Evolutionary conservation across 345 rosid species (phyloP).

Genomic region (Populus nigra): DNA sequence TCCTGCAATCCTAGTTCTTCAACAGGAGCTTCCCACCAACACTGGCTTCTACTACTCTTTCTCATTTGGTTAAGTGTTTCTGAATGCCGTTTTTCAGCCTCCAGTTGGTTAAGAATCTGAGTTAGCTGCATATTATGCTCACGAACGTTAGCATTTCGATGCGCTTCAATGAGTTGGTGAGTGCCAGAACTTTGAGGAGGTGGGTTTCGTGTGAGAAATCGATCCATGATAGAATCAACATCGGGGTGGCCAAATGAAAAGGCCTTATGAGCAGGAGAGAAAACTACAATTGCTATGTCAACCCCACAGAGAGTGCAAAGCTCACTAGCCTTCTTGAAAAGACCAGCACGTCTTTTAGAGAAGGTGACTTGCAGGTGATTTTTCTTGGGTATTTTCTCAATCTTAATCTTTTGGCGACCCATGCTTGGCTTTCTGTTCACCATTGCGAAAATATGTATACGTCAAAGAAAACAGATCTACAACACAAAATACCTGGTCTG

Average conservation of each 20-base stretch:
- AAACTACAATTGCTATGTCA: conserved; percentile 10
- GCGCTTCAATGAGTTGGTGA: conserved; percentile 12
- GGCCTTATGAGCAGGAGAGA: conserved; percentile 9
- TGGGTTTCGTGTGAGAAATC: conserved; percentile 1
- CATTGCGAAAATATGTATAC: neutral
- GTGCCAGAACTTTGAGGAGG: neutral
- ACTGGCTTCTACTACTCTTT: neutral
- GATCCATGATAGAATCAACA: conserved; percentile 8
- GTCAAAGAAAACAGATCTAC: too few species aligned
- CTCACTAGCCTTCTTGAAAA: conserved; percentile 23
- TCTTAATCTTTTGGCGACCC: conserved; percentile 13
- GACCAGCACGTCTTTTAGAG: conserved; percentile 15
- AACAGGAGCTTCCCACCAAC: conserved; percentile 26
- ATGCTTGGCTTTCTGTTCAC: neutral
- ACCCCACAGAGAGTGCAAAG: conserved; percentile 19
- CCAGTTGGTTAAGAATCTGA: neutral
- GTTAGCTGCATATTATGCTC: conserved; percentile 12
- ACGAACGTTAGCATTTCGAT: conserved; percentile 19
- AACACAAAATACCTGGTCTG: neutral
- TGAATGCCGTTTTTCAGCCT: conserved; percentile 11
- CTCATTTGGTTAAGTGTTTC: conserved; percentile 11
- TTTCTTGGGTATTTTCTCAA: conserved; percentile 10
- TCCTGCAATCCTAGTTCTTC: conserved; percentile 10
- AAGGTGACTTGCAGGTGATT: conserved; percentile 18
- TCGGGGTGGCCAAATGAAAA: conserved; percentile 17